Base-by-base conservation (phyloP, 371 early-diverging fungal species). In the Mortierella sp. region DNA sequence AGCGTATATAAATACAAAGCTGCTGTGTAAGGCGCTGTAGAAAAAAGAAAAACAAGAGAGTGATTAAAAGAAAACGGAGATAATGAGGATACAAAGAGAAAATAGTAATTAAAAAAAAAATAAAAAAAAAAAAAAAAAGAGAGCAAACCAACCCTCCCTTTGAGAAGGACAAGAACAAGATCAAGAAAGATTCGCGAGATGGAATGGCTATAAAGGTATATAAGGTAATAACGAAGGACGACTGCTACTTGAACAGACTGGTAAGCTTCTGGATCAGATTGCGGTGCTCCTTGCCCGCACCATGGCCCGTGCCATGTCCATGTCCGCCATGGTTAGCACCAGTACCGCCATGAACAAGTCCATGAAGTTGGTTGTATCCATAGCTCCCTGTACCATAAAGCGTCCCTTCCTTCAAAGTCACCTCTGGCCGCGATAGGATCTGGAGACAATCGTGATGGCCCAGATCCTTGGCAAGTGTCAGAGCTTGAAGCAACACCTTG, bases 211-310 rank as follows among this genome's bases (percentile, higher is more conserved):
- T n/a, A n/a, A n/a, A n/a, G n/a, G n/a, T n/a, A n/a, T n/a, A n/a
- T n/a, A n/a, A n/a, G n/a, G n/a, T n/a, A n/a, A n/a, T n/a, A n/a
- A n/a, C n/a, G n/a, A n/a, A n/a, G n/a, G n/a, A n/a, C n/a, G n/a
- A n/a, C n/a, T n/a, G n/a, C 60, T 42, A 73, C 52, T 75, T 75
- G 61, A 75, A 75, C 15, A 75, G 56, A 34, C 70, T 69, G 7
- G 76, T 75, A 41, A 75, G 41, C 28, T 75, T 75, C 43, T 75
- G 76, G 26, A 75, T 60, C 37, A 75, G 43, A 47, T 68, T 75
- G 17, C 76, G 69, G 12, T 75, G 76, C 50, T 75, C 76, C 37
- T 75, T 75, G 56, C 69, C 69, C 32, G 47, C 49, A 6, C 57
- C 59, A 42, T 62, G 66, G 17, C n/a, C n/a, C n/a, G n/a, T n/a